Percentiles rank a stretch among this genome's conserved stretches.
These are phyloP conservation scores for Rhododendron williamsianum DNA, from an alignment of 148 eudicot genomes.

Conservation along the genomic window DNA sequence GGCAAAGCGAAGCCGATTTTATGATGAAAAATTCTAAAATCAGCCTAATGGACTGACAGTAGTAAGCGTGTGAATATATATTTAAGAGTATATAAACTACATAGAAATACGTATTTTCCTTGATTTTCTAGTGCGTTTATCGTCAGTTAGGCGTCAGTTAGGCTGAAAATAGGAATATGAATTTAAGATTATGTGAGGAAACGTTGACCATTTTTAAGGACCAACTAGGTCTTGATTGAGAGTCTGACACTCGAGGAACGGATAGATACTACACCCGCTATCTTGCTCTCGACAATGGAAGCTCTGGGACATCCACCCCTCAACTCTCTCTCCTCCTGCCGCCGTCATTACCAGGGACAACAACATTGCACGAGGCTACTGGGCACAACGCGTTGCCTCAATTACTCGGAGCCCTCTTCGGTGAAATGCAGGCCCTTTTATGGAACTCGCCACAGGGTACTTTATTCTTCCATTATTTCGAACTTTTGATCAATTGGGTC, in stretches of 20 bases:
- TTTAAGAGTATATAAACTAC: no score
- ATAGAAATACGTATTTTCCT: no score
- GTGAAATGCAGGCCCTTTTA: constrained; percentile 10
- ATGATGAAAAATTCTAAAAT: no score
- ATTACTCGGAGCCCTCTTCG: constrained; percentile 12
- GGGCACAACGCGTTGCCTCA: constrained; percentile 20
- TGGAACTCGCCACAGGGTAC: constrained; percentile 24
- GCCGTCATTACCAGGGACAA: not conserved
- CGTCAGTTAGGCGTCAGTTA: no score
- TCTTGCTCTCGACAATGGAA: constrained; percentile 15
- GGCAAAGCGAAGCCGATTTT: no score
- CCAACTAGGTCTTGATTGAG: no score
- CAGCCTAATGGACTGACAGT: no score
- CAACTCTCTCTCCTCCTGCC: constrained; percentile 11
- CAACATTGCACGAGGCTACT: constrained; percentile 9
- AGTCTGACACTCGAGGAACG: not conserved
- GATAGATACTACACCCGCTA: not conserved
- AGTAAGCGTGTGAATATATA: no score
- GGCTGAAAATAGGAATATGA: no score
- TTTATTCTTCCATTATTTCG: constrained; percentile 2
- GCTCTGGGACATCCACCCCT: constrained; percentile 21
- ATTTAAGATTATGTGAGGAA: no score
- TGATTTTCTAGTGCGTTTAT: no score
- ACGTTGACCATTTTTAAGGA: no score
- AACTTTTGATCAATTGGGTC: not conserved